phyloP scores from a whole-genome alignment of 768 basidiomycete genomes.

The Candolleomyces aberdarensis region DNA sequence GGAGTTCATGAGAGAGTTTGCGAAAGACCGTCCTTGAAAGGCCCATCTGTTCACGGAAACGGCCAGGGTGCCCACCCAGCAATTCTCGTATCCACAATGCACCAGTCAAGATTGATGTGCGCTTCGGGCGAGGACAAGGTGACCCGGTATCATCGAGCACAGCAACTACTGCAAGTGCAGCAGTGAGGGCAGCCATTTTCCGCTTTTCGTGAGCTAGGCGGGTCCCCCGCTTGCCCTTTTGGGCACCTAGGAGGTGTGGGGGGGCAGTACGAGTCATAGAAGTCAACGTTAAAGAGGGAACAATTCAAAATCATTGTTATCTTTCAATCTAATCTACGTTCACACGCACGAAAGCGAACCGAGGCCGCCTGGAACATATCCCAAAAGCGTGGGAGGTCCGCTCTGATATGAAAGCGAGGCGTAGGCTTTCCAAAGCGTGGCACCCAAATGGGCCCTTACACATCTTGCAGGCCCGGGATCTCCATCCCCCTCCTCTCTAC shows the following conservation, averaged over 20 bases:
- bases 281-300: not conserved
- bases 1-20: constrained; percentile 20
- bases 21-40: constrained; percentile 19
- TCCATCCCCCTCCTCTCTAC: too few species aligned
- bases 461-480: too few species aligned
- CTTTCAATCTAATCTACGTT: not conserved
- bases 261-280: not conserved
- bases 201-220: not conserved
- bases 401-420: not conserved
- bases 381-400: not conserved
- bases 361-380: not conserved
- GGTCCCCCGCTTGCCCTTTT: not conserved
- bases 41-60: constrained; percentile 17
- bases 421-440: not conserved
- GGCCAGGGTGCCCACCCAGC: constrained; percentile 14
- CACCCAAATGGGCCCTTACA: not conserved
- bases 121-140: not conserved
- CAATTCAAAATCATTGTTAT: not conserved
- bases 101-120: constrained; percentile 4
- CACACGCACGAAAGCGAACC: not conserved
- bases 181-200: not conserved
- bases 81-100: constrained; percentile 7
- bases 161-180: not conserved
- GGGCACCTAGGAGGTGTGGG: not conserved
- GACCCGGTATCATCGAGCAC: not conserved